Conservation (phyloP, 805 yeast species). For the Suhomyces tanzawaensis region DNA sequence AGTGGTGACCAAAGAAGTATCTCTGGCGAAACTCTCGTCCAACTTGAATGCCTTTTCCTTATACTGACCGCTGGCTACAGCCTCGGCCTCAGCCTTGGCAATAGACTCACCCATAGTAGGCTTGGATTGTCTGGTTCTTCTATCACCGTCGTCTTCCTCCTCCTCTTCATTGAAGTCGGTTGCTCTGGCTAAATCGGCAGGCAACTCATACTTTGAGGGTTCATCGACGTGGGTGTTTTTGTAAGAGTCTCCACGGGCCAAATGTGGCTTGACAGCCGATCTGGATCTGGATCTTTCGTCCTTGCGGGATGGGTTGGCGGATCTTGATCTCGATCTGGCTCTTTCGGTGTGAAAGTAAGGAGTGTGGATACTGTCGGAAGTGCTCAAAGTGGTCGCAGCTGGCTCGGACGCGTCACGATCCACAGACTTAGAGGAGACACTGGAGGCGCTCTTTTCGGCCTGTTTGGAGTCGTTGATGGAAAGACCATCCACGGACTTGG, state of each 20-base stretch:
- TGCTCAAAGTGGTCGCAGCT: too few species aligned
- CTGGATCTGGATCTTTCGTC: constrained; percentile 29
- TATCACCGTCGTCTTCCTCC: constrained; percentile 31
- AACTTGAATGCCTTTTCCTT: background rate
- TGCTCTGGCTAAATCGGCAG: constrained; percentile 31
- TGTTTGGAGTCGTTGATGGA: background rate
- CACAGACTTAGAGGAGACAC: background rate
- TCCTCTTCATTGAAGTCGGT: constrained; percentile 12
- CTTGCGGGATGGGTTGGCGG: constrained; percentile 12
- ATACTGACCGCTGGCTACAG: constrained; percentile 1
- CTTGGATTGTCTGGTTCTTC: constrained; percentile 38
- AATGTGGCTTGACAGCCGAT: constrained; percentile 47
- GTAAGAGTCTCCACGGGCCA: constrained; percentile 77
- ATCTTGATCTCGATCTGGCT: constrained; percentile 12
- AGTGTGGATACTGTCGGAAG: constrained; percentile 21
- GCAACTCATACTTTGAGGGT: constrained; percentile 43
- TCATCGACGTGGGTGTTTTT: constrained; percentile 53
- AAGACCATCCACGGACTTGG: constrained; percentile 9
- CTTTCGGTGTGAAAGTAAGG: constrained; percentile 34
- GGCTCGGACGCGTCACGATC: background rate
- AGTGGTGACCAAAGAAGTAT: constrained; percentile 42
- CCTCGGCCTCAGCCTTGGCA: constrained; percentile 38
- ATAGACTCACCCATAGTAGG: constrained; percentile 46
- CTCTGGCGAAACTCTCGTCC: constrained; percentile 17
- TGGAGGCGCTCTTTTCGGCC: background rate